These are phyloP conservation scores for Phaseolus lunatus DNA, from an alignment of 306 rosid species.

Conservation along the genomic window DNA sequence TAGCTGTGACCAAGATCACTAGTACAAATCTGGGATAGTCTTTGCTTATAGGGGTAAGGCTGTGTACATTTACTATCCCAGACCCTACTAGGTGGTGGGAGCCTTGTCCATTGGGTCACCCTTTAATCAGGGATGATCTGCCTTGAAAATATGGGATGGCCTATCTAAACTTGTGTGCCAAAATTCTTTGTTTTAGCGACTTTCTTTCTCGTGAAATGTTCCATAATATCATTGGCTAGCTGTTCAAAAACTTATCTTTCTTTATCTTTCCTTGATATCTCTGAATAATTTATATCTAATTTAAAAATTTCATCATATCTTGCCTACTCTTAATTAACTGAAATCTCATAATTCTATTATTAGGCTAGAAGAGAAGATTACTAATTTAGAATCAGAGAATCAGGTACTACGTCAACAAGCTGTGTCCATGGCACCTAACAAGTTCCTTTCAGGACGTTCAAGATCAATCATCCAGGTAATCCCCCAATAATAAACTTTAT, in stretches of 20 bases:
- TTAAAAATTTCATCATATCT: slow-evolving; percentile 26
- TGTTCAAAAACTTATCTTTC: slow-evolving; percentile 19
- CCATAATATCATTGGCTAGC: slow-evolving; percentile 18
- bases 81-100: neutral
- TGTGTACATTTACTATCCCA: neutral
- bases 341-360: slow-evolving; percentile 48
- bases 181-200: slow-evolving; percentile 32
- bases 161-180: slow-evolving; percentile 23
- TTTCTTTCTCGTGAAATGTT: slow-evolving; percentile 30
- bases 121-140: neutral
- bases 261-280: slow-evolving; percentile 27
- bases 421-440: slow-evolving; percentile 80
- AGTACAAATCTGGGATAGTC: neutral
- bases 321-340: slow-evolving; percentile 39
- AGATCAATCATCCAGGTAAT: slow-evolving; percentile 83
- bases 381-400: slow-evolving; percentile 80
- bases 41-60: neutral
- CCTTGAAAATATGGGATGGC: slow-evolving; percentile 36
- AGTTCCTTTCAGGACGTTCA: slow-evolving; percentile 78
- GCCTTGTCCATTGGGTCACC: neutral
- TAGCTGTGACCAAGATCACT: neutral
- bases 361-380: slow-evolving; percentile 83
- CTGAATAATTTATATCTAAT: slow-evolving; percentile 19
- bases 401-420: slow-evolving; percentile 86
- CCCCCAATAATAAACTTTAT: slow-evolving; percentile 22